Evolutionary conservation across 441 rosid genomes (phyloP), one percentile per base, ranked within the genome.

Genomic region (Viola pubescens): DNA sequence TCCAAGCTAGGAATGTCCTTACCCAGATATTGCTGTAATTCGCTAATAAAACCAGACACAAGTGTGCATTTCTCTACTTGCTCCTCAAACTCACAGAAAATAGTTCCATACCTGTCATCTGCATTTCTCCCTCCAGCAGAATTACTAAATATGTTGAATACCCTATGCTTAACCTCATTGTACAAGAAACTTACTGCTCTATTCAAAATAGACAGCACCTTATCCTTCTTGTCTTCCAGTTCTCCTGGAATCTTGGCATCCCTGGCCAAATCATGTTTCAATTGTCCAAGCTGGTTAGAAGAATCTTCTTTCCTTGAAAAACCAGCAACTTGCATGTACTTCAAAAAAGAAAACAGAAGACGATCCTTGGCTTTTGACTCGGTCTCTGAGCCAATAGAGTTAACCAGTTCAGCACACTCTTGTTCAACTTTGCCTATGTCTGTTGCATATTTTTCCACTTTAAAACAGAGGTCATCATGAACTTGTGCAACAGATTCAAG

Each of bases 51-150:
- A 52, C 75, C 92, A 63, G 75, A 73, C 48, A 94, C 66, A 59
- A 90, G 79, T 26, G 76, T 54, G 72, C 95, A 88, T 80, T 79
- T 94, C 75, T 90, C 97, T 60, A 90, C 87, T 72, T 83, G 99
- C 79, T 79, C 95, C 71, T 88, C 95, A 59, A 88, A 80, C 69
- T 66, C 79, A 69, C 76, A 64, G 73, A 81, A 79, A 52, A 72
- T 64, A 59, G 74, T 72, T 68, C 84, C 81, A 73, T 74, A 78
- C 52, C 55, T 73, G 47, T 69, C 76, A 62, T 62, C 73, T 69
- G 64, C 72, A 59, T 72, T 76, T 56, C 70, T 80, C 74, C 73
- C 78, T 60, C 79, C 75, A 56, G 43, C 53, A 59, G 73, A 63
- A 73, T 73, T 70, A 58, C 69, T 73, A 72, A 77, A 73, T 61